A percentile compares a stretch with the other conserved stretches of the same genome.
These are phyloP conservation scores for Aquanectria penicillioides DNA, from an alignment of 2,329 filamentous ascomycete species.

Conservation along the genomic window DNA sequence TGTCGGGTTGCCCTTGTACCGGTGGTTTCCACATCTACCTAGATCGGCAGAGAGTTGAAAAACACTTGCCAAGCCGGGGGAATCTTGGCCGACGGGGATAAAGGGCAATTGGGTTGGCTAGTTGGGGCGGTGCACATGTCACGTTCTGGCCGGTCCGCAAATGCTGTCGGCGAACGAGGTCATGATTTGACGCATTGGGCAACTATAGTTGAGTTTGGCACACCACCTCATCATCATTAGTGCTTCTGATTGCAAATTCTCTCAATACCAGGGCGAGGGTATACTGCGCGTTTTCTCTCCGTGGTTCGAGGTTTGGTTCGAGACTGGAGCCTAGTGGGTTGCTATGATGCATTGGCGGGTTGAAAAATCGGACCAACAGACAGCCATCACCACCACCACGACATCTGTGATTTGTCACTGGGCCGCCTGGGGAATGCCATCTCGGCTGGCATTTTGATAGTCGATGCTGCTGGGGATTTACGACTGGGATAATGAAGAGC, in stretches of 20 bases:
- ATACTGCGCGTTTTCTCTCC: neutral
- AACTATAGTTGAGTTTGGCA: neutral
- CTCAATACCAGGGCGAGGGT: conserved; percentile 4
- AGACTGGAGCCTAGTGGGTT: neutral
- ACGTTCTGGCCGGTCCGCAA: conserved; percentile 5
- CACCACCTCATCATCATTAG: conserved; percentile 2
- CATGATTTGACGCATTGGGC: conserved; percentile 4
- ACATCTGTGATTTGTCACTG: neutral
- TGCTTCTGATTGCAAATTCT: neutral
- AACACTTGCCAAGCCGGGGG: conserved; percentile 1
- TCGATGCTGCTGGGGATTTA: too few species aligned
- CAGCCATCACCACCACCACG: too few species aligned
- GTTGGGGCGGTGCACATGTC: conserved; percentile 22
- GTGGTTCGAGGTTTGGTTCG: neutral
- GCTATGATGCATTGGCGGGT: neutral
- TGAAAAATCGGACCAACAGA: too few species aligned
- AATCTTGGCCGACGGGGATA: neutral
- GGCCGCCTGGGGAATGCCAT: too few species aligned
- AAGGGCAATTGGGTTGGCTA: conserved; percentile 3
- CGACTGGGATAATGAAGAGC: too few species aligned
- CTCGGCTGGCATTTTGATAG: too few species aligned
- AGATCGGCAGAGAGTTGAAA: neutral
- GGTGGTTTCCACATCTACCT: conserved; percentile 7
- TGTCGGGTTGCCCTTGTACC: too few species aligned
- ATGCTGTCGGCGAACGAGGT: neutral